Conservation (phyloP, 78 protist genomes). For the Pigoraptor vietnamica region DNA sequence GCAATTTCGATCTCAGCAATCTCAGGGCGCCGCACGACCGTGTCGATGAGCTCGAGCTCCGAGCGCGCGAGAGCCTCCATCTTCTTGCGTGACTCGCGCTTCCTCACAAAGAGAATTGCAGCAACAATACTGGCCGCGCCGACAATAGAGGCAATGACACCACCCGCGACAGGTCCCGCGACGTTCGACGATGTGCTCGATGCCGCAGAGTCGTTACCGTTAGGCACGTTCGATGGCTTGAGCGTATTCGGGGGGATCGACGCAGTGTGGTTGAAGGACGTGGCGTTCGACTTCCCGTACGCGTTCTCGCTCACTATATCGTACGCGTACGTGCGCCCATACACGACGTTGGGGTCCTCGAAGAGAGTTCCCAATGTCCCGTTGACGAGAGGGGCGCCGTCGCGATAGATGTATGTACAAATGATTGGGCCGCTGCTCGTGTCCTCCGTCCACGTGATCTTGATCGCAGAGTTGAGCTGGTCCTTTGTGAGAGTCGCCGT, state of each 20-base stretch:
- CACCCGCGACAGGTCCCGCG: neutral
- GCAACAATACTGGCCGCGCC: neutral
- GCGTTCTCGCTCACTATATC: neutral
- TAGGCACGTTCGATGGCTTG: neutral
- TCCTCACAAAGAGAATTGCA: neutral
- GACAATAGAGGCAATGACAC: neutral
- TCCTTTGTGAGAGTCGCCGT: neutral
- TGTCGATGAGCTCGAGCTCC: neutral
- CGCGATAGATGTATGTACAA: neutral
- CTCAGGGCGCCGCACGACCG: neutral
- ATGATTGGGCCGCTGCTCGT: neutral
- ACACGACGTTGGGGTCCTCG: neutral
- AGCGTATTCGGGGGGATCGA: too few species aligned
- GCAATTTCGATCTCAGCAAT: neutral
- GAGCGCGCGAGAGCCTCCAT: neutral
- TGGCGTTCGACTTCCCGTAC: neutral
- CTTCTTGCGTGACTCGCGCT: neutral
- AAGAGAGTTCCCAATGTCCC: neutral
- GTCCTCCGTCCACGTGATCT: neutral
- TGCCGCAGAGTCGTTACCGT: neutral
- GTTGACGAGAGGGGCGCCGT: neutral
- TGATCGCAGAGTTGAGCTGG: neutral
- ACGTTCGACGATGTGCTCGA: neutral
- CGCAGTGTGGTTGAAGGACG: too few species aligned
- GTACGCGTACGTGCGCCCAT: neutral